Conservation (phyloP, 441 rosid species). For the Kokia cookei region DNA sequence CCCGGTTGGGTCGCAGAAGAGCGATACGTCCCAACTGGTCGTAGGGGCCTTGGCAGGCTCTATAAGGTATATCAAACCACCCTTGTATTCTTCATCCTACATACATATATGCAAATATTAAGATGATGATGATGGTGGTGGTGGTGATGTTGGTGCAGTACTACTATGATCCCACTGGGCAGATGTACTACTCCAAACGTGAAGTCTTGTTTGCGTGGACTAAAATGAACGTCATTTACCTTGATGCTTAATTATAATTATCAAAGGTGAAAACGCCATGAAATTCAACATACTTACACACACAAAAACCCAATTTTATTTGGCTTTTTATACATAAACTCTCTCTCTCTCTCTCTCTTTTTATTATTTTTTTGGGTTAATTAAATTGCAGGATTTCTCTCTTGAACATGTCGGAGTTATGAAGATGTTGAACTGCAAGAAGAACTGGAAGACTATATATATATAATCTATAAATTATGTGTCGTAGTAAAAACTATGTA, state of each 20-base stretch:
- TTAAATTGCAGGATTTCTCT: not conserved
- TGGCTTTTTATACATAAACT: no score
- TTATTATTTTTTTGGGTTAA: not conserved
- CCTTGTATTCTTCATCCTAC: not conserved
- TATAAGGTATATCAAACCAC: constrained; percentile 7
- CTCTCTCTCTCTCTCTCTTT: no score
- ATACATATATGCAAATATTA: not conserved
- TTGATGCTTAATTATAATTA: not conserved
- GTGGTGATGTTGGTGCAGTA: constrained; percentile 6
- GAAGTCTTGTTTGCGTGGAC: not conserved
- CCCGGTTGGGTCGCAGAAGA: constrained; percentile 31
- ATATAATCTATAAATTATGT: no score
- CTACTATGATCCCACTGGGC: constrained; percentile 8
- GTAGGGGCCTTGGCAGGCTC: not conserved
- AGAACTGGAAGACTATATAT: no score
- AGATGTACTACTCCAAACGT: not conserved
- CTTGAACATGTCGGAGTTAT: not conserved
- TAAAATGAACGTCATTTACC: not conserved
- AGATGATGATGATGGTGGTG: not conserved
- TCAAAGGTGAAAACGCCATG: not conserved
- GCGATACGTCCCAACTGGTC: constrained; percentile 10
- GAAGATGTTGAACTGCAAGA: not conserved
- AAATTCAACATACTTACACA: not conserved
- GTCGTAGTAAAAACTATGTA: no score
- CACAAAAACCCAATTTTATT: no score